Base-by-base conservation (phyloP, 495 filamentous ascomycete species). In the Trichoderma erinaceum region DNA sequence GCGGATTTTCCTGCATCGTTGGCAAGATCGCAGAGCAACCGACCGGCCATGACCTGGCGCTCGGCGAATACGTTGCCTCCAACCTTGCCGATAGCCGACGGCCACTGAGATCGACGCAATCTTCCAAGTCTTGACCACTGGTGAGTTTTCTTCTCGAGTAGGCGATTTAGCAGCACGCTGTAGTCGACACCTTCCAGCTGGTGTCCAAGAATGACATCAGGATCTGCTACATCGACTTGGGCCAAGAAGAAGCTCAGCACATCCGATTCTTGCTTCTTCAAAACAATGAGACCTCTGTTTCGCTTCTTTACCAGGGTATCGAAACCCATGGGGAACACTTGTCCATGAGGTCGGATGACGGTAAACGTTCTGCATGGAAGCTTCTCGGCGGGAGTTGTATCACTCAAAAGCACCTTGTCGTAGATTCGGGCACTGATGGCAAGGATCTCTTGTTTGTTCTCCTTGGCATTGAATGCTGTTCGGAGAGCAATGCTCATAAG, bases 1-100 rank as follows among this genome's bases (percentile, higher is more conserved):
- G 94, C 86, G 29, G 93, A 97, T 84, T 97, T 97, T 77, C 95
- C 95, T 75, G 96, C 91, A 69, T 99, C 95, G 73, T 99, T 99
- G 48, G 89, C 92, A 67, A 97, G 82, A 83, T 99, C 95, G 75
- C 96, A 98, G 64, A 97, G 83, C 65, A 99, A 81, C 69, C 95
- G 88, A 58, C 95, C 95, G 68, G 93, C 86, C 73, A 96, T 90
- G 52, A 98, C 77, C 76, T 96, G 91, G 69, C 94, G 87, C 74
- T 99, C 95, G 4, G 89, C 88, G 76, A 97, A 97, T 73, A 98
- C 96, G 69, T 91, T 93, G 18, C 90, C 90, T 46, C 89, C 89
- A 35, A 90, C 86, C 73, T 90, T 92, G 72, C 91, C 92, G 73
- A 96, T 90, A 67, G 90, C 91, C 68, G 89, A 86, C 3, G 95